Evolutionary conservation across 192 early-diverging fungal species (phyloP), one percentile per base, ranked within the genome.

Genomic region (Entomortierella chlamydospora): DNA sequence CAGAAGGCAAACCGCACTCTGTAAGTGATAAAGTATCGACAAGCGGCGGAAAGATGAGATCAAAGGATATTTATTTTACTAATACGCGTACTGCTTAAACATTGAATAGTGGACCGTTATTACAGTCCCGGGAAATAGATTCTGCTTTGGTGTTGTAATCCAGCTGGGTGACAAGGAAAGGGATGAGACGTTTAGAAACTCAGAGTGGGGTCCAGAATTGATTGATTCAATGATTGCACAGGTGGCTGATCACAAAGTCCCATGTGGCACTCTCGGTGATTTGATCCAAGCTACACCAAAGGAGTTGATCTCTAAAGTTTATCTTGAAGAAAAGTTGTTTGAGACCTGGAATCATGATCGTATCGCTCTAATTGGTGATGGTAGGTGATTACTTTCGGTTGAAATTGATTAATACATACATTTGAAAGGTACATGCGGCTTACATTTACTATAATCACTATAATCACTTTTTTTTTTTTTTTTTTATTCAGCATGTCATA

Each of bases 321-420:
- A 67, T 25, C 23, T 76, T 25, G 73, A 76, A 41, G 73, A 76
- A 23, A 76, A 76, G 45, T 43, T 76, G 30, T 76, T 76, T 39
- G 60, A 76, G 22, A 76, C 73, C 0, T 76, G 73, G 73, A 26
- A 67, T 52, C 29, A 66, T 45, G 54, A 34, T 0, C 73, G 73
- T 18, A 68, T 54, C 9, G 65, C 51, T 0, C 31, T 76, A 18
- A 68, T 76, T 18, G 73, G 73, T 26, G 73, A 76, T 57, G 73
- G 73, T 76, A 68, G 45, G 57, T 64, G 20, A 37, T 4, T 37
- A 37, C 5, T 10, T 7, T 4, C 34, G 4, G 34, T 37, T 37
- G 34, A 7, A 37, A 4, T 7, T 37, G 34, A 37, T 7, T 37
- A 37, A 4, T 37, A 7, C 34, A 37, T 10, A 37, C n/a, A n/a